Base-by-base conservation (phyloP, 306 rosid species). In the Rosa lucieae region DNA sequence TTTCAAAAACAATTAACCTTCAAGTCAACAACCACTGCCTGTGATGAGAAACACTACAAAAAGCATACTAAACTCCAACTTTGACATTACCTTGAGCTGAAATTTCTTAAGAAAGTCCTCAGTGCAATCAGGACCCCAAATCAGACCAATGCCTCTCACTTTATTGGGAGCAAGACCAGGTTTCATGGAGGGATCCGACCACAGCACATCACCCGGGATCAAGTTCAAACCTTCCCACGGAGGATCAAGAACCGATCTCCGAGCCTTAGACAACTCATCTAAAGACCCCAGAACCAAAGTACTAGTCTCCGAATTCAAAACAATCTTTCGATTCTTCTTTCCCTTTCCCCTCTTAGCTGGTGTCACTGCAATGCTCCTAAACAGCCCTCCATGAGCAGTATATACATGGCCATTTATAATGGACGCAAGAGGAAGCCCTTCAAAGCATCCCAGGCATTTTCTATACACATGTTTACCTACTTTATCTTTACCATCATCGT, bases 41-140 rank as follows among this genome's bases (percentile, higher is more conserved):
- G 37, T 20, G 3, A 52, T 40, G 13, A 32, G 17, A 44, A 69
- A 70, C 29, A 15, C 49, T 44, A 69, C 9, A 73, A 44, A 73
- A 44, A 73, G 8, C 21, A 29, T 3, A 39, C 1, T 39, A 42
- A 43, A 56, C 26, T 56, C 15, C 53, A 56, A 12, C 5, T 26
- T 15, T 73, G 14, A 20, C 32, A 26, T 66, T 52, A 93, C 97
- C 95, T 93, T 93, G 7, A 91, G 80, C 48, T 90, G 76, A 77
- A 82, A 81, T 40, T 82, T 91, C 79, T 90, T 89, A 82, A 93
- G 89, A 81, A 93, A 93, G n/a, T 90, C 92, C 74, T 93, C 98
- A 9, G 98, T 90, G 81, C 93, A 86, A 83, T 93, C 98, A 51
- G 98, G 98, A 62, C 98, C 98, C 95, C 93, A 91, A 84, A 90